Base-by-base conservation (phyloP, 441 rosid species). In the Eutrema salsugineum region DNA sequence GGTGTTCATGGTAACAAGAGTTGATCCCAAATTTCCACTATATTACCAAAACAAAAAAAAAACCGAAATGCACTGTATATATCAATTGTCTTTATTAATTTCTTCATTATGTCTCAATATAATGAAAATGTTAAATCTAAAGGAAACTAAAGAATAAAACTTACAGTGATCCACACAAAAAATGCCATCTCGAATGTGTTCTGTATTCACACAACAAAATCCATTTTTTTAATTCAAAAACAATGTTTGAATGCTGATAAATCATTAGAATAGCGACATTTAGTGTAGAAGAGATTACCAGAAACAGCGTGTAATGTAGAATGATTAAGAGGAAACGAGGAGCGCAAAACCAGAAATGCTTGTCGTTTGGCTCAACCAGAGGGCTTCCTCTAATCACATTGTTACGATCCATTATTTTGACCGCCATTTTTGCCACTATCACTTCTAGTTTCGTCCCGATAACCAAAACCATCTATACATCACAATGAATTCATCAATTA, bases 361-460 rank as follows among this genome's bases (percentile, higher is more conserved):
- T 58, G 80, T 90, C 90, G 44, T 84, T 82, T 62, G 91, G 91
- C 62, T 71, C 82, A 30, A 90, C 90, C 6, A 84, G 11, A 11
- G 87, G 88, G 16, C 80, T 71, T 57, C 96, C 93, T 77, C 70
- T 79, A 67, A 78, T 82, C 24, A 88, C 90, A 36, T 5, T 27
- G 35, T 47, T 68, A 32, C 70, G 62, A 20, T 82, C 74, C 56
- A 68, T 59, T 20, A 83, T 77, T 48, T 77, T 42, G 40, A 83
- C 79, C 6, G 91, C 96, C 96, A 90, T 85, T 70, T 74, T 71
- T 40, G 84, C 85, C 5, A 88, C 85, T 4, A 88, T 81, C 54
- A 81, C 77, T 81, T 82, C 86, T 40, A 90, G 87, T 73, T 90
- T 90, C 10, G 94, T 82, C 73, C 96, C 96, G 16, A 90, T 75